phyloP scores from a whole-genome alignment of 805 yeast genomes.

The Schwanniomyces sp. region DNA sequence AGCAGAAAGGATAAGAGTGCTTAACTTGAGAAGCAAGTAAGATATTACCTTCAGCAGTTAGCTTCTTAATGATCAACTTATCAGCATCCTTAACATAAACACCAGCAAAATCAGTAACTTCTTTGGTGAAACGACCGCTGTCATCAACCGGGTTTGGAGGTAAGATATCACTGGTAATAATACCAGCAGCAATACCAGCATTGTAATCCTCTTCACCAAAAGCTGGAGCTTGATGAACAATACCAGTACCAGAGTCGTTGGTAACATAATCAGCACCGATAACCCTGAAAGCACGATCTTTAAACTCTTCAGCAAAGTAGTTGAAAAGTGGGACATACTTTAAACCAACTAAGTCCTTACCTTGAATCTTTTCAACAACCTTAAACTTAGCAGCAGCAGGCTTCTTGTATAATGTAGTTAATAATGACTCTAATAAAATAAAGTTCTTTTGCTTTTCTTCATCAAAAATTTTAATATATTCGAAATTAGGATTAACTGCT shows the following conservation, averaged over 20 bases:
- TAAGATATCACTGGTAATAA: slow-evolving; percentile 62
- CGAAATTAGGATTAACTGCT: slow-evolving; percentile 88
- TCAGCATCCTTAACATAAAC: slow-evolving; percentile 95
- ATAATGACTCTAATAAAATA: slow-evolving; percentile 79
- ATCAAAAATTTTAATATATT: slow-evolving; percentile 88
- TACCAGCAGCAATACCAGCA: slow-evolving; percentile 73
- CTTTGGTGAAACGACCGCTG: slow-evolving; percentile 76
- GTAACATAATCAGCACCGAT: slow-evolving; percentile 83
- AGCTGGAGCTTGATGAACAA: slow-evolving; percentile 97
- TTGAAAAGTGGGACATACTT: slow-evolving; percentile 82
- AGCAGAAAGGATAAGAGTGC: slow-evolving; percentile 99
- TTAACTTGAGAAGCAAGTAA: slow-evolving; percentile 78
- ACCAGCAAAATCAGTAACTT: slow-evolving; percentile 76
- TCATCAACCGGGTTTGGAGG: slow-evolving; percentile 98
- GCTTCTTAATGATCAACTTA: slow-evolving; percentile 78
- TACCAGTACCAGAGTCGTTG: slow-evolving; percentile 96
- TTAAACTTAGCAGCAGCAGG: slow-evolving; percentile 88
- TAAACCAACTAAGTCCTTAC: slow-evolving; percentile 75
- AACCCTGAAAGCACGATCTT: slow-evolving; percentile 80
- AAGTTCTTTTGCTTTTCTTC: slow-evolving; percentile 80
- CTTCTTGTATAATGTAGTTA: slow-evolving; percentile 87
- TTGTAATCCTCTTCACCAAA: slow-evolving; percentile 98
- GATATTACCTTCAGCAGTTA: slow-evolving; percentile 75
- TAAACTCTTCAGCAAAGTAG: slow-evolving; percentile 74
- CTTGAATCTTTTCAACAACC: slow-evolving; percentile 76